These are phyloP conservation scores for Colletotrichum liriopes DNA, from an alignment of 2,329 filamentous ascomycete species.

Conservation along the genomic window DNA sequence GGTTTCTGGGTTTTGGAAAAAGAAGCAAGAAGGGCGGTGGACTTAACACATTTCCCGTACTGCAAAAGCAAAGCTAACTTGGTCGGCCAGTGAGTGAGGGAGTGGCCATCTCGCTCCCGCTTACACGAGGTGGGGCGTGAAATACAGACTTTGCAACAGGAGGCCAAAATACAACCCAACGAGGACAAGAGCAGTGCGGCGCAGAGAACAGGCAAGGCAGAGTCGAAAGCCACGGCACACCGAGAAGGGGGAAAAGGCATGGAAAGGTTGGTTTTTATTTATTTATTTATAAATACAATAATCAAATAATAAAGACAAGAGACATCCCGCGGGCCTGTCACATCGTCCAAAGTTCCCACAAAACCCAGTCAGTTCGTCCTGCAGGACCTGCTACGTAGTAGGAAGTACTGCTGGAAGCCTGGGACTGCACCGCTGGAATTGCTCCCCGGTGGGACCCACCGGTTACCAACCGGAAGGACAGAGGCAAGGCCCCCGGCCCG, in stretches of 20 bases:
- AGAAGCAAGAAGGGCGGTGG: constrained; percentile 43
- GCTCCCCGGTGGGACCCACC: constrained; percentile 20
- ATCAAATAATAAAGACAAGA: not conserved
- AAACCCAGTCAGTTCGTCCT: no score
- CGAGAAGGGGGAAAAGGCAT: no score
- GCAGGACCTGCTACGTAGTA: not conserved
- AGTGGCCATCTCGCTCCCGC: constrained; percentile 3
- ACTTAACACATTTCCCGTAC: constrained; percentile 27
- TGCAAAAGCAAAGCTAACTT: constrained; percentile 38
- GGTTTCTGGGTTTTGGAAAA: not conserved
- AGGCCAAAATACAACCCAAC: constrained; percentile 1
- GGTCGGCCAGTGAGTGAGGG: not conserved
- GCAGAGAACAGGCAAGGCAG: not conserved
- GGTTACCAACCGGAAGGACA: constrained; percentile 43
- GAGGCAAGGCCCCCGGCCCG: constrained; percentile 17
- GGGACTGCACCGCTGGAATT: constrained; percentile 1
- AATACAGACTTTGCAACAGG: not conserved
- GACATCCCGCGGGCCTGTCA: not conserved
- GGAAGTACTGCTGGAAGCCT: not conserved
- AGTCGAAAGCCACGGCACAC: not conserved
- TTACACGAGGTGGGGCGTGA: constrained; percentile 8
- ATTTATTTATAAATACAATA: no score
- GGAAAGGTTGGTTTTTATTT: no score
- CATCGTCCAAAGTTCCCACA: not conserved
- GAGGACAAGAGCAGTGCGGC: not conserved